These are phyloP conservation scores for Garcileccinum viscosum DNA, from an alignment of 1,284 basidiomycete species.

Conservation along the genomic window DNA sequence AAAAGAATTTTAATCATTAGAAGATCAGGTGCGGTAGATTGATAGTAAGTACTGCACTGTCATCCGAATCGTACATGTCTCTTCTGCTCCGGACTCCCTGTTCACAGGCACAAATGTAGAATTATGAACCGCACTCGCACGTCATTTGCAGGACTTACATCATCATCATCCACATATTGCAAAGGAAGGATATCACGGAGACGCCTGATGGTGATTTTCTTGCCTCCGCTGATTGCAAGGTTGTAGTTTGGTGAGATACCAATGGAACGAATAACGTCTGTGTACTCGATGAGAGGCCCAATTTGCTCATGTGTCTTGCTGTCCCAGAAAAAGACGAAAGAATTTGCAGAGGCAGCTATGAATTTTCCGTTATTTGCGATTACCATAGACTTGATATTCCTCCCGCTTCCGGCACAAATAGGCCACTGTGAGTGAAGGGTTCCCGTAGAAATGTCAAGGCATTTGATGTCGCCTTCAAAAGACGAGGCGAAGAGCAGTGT, in stretches of 20 bases:
- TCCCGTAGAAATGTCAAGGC: conserved; percentile 9
- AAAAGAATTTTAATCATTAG: neutral
- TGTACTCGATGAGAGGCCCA: conserved; percentile 11
- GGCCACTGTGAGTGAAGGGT: conserved; percentile 2
- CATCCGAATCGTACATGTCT: neutral
- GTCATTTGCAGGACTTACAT: conserved; percentile 3
- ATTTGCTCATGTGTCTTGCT: conserved; percentile 11
- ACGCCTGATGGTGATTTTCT: neutral
- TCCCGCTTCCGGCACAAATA: neutral
- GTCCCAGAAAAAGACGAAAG: conserved; percentile 22
- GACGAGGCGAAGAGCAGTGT: conserved; percentile 7
- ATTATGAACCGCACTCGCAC: neutral
- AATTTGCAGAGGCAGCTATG: conserved; percentile 5
- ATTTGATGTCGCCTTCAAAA: conserved; percentile 3
- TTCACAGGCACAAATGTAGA: neutral
- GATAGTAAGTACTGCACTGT: neutral
- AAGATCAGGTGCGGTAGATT: neutral
- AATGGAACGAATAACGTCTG: conserved; percentile 6
- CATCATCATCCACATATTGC: conserved; percentile 11
- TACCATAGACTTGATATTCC: conserved; percentile 2
- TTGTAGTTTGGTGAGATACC: conserved; percentile 14
- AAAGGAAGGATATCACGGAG: conserved; percentile 11
- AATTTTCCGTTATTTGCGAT: conserved; percentile 16
- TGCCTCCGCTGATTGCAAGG: conserved; percentile 7
- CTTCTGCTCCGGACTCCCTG: neutral